Percentiles rank a stretch among this genome's conserved stretches.
Conservation (phyloP, 2,329 filamentous ascomycete species). For the Stachybotrys chartarum region DNA sequence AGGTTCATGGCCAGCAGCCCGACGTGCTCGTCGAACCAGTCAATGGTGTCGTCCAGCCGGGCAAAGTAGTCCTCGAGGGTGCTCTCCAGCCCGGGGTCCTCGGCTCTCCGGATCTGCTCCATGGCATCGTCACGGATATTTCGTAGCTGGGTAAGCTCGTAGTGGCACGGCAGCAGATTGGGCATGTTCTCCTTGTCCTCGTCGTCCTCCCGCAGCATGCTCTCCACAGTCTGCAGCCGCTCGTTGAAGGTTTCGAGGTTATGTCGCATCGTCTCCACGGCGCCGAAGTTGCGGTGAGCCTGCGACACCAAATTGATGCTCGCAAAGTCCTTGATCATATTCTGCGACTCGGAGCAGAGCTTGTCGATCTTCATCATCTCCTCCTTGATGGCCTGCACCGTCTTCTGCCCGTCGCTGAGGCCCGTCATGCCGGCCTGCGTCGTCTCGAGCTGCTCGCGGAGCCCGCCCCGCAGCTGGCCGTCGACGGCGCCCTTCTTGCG, state of each 20-base stretch:
- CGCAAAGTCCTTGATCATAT: slow-evolving; percentile 94
- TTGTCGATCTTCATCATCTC: slow-evolving; percentile 99
- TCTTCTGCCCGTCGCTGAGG: slow-evolving; percentile 83
- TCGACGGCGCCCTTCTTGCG: slow-evolving; percentile 93
- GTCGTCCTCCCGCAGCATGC: slow-evolving; percentile 76
- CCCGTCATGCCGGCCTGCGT: slow-evolving; percentile 90
- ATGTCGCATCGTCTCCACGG: slow-evolving; percentile 85
- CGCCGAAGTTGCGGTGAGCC: slow-evolving; percentile 93
- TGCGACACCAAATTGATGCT: slow-evolving; percentile 88
- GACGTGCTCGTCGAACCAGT: slow-evolving; percentile 94
- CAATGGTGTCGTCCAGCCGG: slow-evolving; percentile 77
- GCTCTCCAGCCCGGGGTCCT: slow-evolving; percentile 65
- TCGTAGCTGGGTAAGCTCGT: slow-evolving; percentile 81
- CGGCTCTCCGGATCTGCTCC: slow-evolving; percentile 81
- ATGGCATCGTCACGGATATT: slow-evolving; percentile 96
- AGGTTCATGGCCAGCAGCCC: slow-evolving; percentile 83
- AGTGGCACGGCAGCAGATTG: slow-evolving; percentile 83
- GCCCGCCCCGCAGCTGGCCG: slow-evolving; percentile 77
- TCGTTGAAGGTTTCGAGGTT: slow-evolving; percentile 84
- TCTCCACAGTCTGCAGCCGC: slow-evolving; percentile 67
- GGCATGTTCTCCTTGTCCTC: slow-evolving; percentile 83
- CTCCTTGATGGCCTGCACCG: slow-evolving; percentile 88
- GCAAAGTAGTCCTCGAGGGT: slow-evolving; percentile 89
- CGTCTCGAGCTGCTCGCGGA: slow-evolving; percentile 88
- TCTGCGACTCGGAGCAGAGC: slow-evolving; percentile 92